Evolutionary conservation across 805 yeast genomes (phyloP).

Genomic region (Zygotorulaspora florentina): DNA sequence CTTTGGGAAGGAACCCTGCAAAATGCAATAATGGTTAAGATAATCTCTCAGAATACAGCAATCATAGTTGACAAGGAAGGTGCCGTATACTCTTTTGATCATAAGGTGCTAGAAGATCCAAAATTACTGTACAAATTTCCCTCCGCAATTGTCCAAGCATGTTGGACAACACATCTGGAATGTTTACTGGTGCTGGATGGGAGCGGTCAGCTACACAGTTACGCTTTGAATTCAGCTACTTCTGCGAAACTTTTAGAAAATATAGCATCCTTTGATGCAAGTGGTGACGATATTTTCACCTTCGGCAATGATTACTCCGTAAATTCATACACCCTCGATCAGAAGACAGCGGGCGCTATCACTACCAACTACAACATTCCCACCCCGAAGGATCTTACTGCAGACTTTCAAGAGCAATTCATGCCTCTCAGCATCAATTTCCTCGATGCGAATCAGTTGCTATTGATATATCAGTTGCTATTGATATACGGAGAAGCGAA

Average conservation of each 20-base stretch:
- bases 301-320: slow-evolving; percentile 7
- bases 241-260: slow-evolving; percentile 1
- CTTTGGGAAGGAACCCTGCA: slow-evolving; percentile 19
- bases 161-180: background rate
- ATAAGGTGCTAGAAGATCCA: slow-evolving; percentile 2
- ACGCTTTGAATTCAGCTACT: slow-evolving; percentile 1
- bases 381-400: slow-evolving; percentile 25
- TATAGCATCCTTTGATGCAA: slow-evolving; percentile 18
- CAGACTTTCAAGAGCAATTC: slow-evolving; percentile 33
- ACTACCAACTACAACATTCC: background rate
- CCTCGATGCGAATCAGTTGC: slow-evolving; percentile 19
- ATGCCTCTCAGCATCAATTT: slow-evolving; percentile 22
- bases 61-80: slow-evolving; percentile 32
- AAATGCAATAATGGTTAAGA: slow-evolving; percentile 30
- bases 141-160: slow-evolving; percentile 1
- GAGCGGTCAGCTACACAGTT: slow-evolving; percentile 3
- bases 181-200: slow-evolving; percentile 8
- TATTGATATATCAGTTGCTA: slow-evolving; percentile 26
- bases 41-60: slow-evolving; percentile 32
- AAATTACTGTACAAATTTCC: slow-evolving; percentile 4
- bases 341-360: background rate
- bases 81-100: slow-evolving; percentile 16
- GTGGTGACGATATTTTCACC: slow-evolving; percentile 5
- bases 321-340: slow-evolving; percentile 1
- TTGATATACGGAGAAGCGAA: slow-evolving; percentile 32